These are phyloP conservation scores for Gossypioides kirkii DNA, from an alignment of 345 rosid species.

Conservation along the genomic window DNA sequence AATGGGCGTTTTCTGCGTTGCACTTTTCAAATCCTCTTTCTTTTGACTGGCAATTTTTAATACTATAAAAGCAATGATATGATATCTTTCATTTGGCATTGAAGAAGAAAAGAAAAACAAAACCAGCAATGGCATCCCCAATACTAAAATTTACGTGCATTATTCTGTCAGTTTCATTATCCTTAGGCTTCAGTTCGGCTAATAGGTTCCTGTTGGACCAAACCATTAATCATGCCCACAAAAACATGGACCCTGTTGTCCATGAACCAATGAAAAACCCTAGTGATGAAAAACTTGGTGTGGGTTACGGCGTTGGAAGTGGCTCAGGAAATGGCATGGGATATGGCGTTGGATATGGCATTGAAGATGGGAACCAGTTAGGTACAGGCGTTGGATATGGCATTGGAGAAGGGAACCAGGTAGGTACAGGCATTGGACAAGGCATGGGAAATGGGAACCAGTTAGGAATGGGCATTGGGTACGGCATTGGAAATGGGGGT, in stretches of 20 bases:
- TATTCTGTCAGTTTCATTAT: constrained; percentile 32
- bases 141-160: constrained; percentile 25
- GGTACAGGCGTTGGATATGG: background rate
- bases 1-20: background rate
- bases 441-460: constrained; percentile 2
- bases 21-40: background rate
- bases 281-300: background rate
- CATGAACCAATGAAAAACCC: background rate
- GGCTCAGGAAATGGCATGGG: constrained; percentile 32
- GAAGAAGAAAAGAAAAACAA: background rate
- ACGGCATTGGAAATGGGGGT: background rate
- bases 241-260: constrained; percentile 7
- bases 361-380: background rate
- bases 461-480: background rate
- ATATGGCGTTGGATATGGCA: background rate
- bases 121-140: constrained; percentile 28
- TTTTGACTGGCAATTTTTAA: background rate
- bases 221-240: constrained; percentile 4
- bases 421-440: background rate
- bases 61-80: constrained; percentile 20
- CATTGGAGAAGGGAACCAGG: background rate
- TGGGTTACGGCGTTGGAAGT: constrained; percentile 8
- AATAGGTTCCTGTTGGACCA: constrained; percentile 36
- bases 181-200: constrained; percentile 38
- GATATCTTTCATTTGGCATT: background rate